Percentiles rank a stretch among this genome's conserved stretches.
phyloP scores from a whole-genome alignment of 495 filamentous ascomycete genomes.

The Penicillium atrosanguineum region DNA sequence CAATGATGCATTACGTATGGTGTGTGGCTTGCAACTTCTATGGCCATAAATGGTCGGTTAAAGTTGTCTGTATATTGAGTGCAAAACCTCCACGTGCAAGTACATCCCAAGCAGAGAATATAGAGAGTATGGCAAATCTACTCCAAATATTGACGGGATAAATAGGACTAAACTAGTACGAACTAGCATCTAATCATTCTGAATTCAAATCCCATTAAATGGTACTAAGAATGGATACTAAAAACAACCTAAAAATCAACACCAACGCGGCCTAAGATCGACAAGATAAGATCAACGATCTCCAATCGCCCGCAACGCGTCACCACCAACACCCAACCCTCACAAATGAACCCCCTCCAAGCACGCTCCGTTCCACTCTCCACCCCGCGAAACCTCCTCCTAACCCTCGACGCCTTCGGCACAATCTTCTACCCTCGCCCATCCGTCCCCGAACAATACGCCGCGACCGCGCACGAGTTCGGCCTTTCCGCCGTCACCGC shows the following conservation, averaged over 20 bases:
- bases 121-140: no score
- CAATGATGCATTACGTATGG: not conserved
- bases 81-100: no score
- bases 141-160: no score
- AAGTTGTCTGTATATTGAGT: no score
- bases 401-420: constrained; percentile 76
- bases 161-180: no score
- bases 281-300: constrained; percentile 5
- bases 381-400: constrained; percentile 46
- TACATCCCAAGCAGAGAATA: no score
- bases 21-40: not conserved
- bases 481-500: constrained; percentile 47
- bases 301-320: not conserved
- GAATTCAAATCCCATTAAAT: no score
- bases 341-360: not conserved
- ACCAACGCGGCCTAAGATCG: not conserved
- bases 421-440: constrained; percentile 66
- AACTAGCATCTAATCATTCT: no score
- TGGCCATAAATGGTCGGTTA: no score
- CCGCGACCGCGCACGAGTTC: constrained; percentile 51
- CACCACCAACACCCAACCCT: not conserved
- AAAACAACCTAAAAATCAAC: not conserved
- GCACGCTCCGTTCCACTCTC: not conserved
- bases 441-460: constrained; percentile 63
- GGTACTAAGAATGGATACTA: no score